Conservation (phyloP, 768 basidiomycete genomes). For the Amanita brunnescens region DNA sequence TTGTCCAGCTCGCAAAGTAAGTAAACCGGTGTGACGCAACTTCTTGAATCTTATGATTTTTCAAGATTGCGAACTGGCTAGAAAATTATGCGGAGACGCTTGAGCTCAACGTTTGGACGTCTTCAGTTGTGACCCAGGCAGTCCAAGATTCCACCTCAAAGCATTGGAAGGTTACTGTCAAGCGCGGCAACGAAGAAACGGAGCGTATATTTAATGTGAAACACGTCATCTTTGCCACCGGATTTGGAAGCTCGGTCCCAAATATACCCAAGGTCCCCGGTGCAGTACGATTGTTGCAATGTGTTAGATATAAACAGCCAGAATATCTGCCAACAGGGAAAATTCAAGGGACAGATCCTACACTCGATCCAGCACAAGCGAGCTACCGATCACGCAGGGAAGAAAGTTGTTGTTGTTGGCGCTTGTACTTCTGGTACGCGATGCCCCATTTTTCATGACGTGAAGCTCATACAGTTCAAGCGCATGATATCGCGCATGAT, state of each 20-base stretch:
- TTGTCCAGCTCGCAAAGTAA: conserved; percentile 41
- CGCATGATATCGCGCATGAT: conserved; percentile 33
- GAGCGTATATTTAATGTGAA: conserved; percentile 31
- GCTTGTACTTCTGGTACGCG: conserved; percentile 46
- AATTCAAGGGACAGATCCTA: conserved; percentile 39
- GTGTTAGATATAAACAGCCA: background rate
- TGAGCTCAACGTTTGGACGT: conserved; percentile 62
- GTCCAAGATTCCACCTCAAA: conserved; percentile 24
- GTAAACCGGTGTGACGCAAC: background rate
- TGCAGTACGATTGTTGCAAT: conserved; percentile 18
- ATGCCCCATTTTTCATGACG: background rate
- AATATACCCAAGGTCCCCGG: conserved; percentile 37
- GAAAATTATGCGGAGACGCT: conserved; percentile 51
- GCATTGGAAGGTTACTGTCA: conserved; percentile 38
- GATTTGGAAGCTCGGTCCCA: conserved; percentile 38
- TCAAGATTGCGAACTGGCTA: conserved; percentile 56
- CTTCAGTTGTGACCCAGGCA: conserved; percentile 23
- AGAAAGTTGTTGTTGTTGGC: conserved; percentile 64
- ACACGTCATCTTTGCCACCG: conserved; percentile 52
- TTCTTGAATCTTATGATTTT: background rate
- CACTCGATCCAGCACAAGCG: conserved; percentile 47
- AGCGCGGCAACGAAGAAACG: conserved; percentile 20
- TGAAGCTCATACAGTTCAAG: conserved; percentile 10
- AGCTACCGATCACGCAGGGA: conserved; percentile 42
- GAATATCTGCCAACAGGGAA: conserved; percentile 15